Evolutionary conservation across 2,329 filamentous ascomycete species (phyloP), one percentile per base, ranked within the genome.

Genomic region (Fusarium papillatum): DNA sequence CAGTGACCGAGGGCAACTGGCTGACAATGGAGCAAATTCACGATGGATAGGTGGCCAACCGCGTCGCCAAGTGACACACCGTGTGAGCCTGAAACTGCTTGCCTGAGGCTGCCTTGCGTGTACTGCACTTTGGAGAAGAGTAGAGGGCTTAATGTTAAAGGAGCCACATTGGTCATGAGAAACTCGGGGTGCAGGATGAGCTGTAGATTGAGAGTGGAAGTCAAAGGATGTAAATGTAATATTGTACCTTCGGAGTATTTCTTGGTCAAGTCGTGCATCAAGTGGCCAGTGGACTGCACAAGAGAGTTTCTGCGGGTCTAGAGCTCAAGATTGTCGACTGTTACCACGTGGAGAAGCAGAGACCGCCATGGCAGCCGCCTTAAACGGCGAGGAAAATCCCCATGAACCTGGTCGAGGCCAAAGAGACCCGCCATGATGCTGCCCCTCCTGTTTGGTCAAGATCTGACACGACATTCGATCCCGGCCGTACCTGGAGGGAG

Each of bases 101-200:
- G 69, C 73, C 72, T 75, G 31, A 66, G 65, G 59, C 57, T 63
- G 9, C 48, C 36, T 57, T 64, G 14, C 46, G 14, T 55, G 7
- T 55, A 7, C 29, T 55, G 50, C 29, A 55, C 50, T 55, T 55
- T 55, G 50, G 14, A 55, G 29, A 4, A 55, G 50, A 55, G 50
- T 9, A 53, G 48, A 53, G 26, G 48, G 50, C 50, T 34, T 34
- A 5, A 55, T 53, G 48, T 31, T 31, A 53, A 31, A 29, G 26
- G 48, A 31, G 48, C 48, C 17, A 53, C 48, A 31, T 53, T 53
- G 48, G 48, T 31, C 29, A 34, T 55, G 50, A 55, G 29, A 55
- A 53, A 19, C 17, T 6, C 17, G 19, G n/a, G 26, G 4, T 53
- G 17, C 10, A 53, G 26, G 26, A 24, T 24, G 43, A 46, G n/a